Evolutionary conservation across 768 basidiomycete species (phyloP).

Genomic region (Rhodotorula graminis): DNA sequence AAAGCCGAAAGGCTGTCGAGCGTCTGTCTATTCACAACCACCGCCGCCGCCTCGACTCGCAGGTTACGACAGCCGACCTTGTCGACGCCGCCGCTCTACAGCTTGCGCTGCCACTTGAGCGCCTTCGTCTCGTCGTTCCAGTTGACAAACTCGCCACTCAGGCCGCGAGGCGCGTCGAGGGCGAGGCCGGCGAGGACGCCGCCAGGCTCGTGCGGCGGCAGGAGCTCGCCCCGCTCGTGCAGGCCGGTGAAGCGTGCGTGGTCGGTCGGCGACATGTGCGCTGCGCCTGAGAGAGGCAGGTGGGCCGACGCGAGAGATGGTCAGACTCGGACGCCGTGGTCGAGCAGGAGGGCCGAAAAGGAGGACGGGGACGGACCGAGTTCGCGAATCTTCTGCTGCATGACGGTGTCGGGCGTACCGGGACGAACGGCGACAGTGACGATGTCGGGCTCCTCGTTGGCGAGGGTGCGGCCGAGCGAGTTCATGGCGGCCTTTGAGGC

Average conservation of each 20-base stretch:
- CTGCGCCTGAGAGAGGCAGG: neutral
- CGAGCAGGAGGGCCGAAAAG: too few relatives aligned
- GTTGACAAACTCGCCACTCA: conserved; percentile 72
- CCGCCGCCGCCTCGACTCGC: neutral
- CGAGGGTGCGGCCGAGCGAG: conserved; percentile 73
- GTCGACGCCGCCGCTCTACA: neutral
- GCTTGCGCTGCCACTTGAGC: neutral
- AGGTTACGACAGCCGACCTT: too few relatives aligned
- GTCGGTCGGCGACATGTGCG: conserved; percentile 56
- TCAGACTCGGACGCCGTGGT: too few relatives aligned
- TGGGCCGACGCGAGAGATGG: too few relatives aligned
- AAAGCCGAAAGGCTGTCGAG: too few relatives aligned
- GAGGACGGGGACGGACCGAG: conserved; percentile 26
- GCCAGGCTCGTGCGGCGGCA: conserved; percentile 47
- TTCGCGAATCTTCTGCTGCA: conserved; percentile 46
- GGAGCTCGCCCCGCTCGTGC: conserved; percentile 61
- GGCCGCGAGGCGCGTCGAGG: conserved; percentile 57
- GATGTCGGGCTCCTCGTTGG: conserved; percentile 73
- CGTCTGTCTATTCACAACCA: too few relatives aligned
- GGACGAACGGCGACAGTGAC: conserved; percentile 74
- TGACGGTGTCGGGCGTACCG: conserved; percentile 78
- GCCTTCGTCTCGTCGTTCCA: conserved; percentile 62
- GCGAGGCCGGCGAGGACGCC: conserved; percentile 66
- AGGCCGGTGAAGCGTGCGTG: conserved; percentile 59
- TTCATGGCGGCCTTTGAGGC: conserved; percentile 87